Evolutionary conservation across 495 filamentous ascomycete genomes (phyloP), one percentile per base, ranked within the genome.

Genomic region (Trichocladium antarcticum): DNA sequence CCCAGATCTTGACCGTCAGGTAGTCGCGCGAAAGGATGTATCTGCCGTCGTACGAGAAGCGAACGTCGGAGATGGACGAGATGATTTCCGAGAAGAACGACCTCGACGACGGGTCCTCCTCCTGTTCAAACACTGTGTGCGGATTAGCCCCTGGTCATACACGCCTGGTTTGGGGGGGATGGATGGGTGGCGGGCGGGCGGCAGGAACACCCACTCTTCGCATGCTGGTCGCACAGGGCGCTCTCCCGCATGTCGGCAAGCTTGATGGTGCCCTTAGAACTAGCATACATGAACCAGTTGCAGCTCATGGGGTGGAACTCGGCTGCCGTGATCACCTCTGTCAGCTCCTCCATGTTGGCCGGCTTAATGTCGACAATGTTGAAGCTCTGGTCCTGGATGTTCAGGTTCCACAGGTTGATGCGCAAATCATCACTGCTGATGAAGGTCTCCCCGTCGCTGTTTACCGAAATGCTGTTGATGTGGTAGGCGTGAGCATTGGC

Each of bases 231-330:
- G 65, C 92, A 98, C 47, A 98, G 72, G 31, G 92, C 92, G 51
- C 89, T 90, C 72, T 95, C 83, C 50, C 92, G 76, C 92, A 98
- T 98, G 62, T 98, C 92, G 28, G 92, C 92, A 45, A 98, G 75
- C 72, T 98, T 98, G 72, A 98, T 97, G 10, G 92, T 98, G 45
- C 92, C 92, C 68, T 98, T 98, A 42, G 89, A 96, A 64, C 90
- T 96, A 49, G 92, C 92, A 64, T 98, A 98, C 93, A 98, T 98
- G 70, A 98, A 98, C 88, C 87, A 95, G 68, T 98, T 98, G 73
- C 92, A 98, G 73, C 90, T 95, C 57, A 81, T 74, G 22, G 92
- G 92, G 64, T 98, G 92, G 64, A 98, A 98, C 62, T 98, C 92
- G 37, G 92, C 93, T 29, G 92, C 92, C 22, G 92, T 98, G 57